Conservation (phyloP, 106 monocot species). For the Allium sativum region DNA sequence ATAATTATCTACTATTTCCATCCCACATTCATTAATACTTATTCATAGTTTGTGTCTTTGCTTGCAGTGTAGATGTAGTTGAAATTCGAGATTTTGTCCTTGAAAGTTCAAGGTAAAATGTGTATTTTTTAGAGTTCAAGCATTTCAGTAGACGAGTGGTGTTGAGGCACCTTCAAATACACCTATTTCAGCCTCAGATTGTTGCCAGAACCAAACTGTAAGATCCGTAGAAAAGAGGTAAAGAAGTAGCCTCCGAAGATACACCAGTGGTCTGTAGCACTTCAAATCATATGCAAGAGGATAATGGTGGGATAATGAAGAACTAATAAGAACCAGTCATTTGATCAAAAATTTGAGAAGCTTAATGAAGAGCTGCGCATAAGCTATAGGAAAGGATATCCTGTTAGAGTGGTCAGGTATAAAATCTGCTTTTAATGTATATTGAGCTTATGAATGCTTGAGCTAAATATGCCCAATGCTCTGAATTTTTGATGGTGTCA, state of each 20-base stretch:
- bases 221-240: slow-evolving; percentile 4
- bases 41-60: too few species aligned
- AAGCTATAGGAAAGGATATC: slow-evolving; percentile 60
- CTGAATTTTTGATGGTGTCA: too few species aligned
- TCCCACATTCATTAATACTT: too few species aligned
- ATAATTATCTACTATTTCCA: too few species aligned
- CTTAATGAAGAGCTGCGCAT: slow-evolving; percentile 40
- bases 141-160: slow-evolving; percentile 54
- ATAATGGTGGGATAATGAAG: slow-evolving; percentile 48
- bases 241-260: slow-evolving; percentile 14
- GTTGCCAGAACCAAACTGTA: slow-evolving; percentile 3
- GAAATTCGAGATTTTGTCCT: too few species aligned
- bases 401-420: slow-evolving; percentile 62
- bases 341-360: slow-evolving; percentile 60
- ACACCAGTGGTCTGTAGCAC: slow-evolving; percentile 6
- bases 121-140: too few species aligned
- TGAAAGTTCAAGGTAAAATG: too few species aligned
- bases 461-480: too few species aligned
- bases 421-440: too few species aligned
- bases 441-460: too few species aligned
- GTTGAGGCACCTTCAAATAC: slow-evolving; percentile 7
- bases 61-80: too few species aligned
- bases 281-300: slow-evolving; percentile 22
- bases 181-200: slow-evolving; percentile 13
- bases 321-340: slow-evolving; percentile 56